Percentiles rank a stretch among this genome's conserved stretches.
Conservation (phyloP, 2,329 filamentous ascomycete genomes). For the Epichloe gansuensis region DNA sequence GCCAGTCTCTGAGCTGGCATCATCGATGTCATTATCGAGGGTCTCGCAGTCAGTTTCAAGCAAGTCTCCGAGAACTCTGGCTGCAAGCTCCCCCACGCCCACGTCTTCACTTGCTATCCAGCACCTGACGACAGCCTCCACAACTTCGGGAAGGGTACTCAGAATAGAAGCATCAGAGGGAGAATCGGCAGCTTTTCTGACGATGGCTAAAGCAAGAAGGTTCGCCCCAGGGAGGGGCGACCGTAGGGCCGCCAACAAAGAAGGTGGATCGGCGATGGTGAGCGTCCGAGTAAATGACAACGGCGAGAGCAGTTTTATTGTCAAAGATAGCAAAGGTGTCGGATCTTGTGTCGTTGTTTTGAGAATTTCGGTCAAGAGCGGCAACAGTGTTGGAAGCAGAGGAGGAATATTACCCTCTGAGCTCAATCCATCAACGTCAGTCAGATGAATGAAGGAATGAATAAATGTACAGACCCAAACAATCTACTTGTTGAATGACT, state of each 20-base stretch:
- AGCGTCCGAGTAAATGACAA: constrained; percentile 39
- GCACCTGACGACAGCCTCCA: constrained; percentile 33
- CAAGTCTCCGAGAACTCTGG: constrained; percentile 37
- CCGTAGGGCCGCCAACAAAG: constrained; percentile 37
- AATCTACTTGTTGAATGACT: not conserved
- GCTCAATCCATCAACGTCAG: not conserved
- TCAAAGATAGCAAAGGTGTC: constrained; percentile 35
- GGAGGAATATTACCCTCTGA: constrained; percentile 38
- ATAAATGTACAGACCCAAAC: not conserved
- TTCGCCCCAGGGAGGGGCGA: constrained; percentile 44
- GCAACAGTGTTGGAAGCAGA: constrained; percentile 40
- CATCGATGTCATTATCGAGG: constrained; percentile 10
- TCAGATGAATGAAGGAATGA: not conserved
- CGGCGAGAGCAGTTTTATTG: constrained; percentile 42
- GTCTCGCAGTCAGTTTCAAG: constrained; percentile 41
- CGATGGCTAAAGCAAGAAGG: constrained; percentile 41
- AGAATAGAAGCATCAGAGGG: constrained; percentile 38
- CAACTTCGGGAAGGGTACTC: constrained; percentile 33
- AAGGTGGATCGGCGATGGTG: constrained; percentile 36
- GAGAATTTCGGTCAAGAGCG: constrained; percentile 40
- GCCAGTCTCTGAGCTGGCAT: not conserved
- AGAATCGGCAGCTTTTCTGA: constrained; percentile 39
- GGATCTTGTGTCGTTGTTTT: constrained; percentile 38
- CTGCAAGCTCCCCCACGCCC: constrained; percentile 41
- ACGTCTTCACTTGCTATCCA: constrained; percentile 43